A percentile compares a stretch with the other conserved stretches of the same genome.
Evolutionary conservation across 1,139 yeast species (phyloP).

Genomic region (Kurtzmaniella quercitrusa): DNA sequence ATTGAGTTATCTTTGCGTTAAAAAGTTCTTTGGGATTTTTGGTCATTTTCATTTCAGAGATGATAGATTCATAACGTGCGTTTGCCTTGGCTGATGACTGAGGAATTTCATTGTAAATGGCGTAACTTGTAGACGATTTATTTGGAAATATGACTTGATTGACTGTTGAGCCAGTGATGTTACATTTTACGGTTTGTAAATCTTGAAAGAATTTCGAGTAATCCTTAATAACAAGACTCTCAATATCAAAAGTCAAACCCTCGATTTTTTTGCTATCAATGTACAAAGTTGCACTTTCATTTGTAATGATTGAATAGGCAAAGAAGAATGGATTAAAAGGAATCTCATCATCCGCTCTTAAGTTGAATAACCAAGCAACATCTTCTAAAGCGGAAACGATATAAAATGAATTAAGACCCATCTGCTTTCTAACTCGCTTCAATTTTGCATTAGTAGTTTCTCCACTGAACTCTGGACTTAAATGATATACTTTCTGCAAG

Average conservation of each 20-base stretch:
- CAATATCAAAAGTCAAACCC: slow-evolving; percentile 16
- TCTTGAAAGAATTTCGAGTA: slow-evolving; percentile 32
- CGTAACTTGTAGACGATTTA: slow-evolving; percentile 29
- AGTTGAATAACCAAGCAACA: slow-evolving; percentile 52
- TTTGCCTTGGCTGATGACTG: slow-evolving; percentile 23
- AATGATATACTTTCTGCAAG: slow-evolving; percentile 33
- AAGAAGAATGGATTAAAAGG: slow-evolving; percentile 52
- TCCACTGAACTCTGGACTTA: slow-evolving; percentile 42
- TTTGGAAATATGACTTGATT: slow-evolving; percentile 29
- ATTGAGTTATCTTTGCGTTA: slow-evolving; percentile 40
- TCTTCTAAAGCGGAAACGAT: slow-evolving; percentile 48
- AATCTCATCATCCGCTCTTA: slow-evolving; percentile 42
- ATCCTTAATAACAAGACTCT: slow-evolving; percentile 25
- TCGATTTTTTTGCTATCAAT: slow-evolving; percentile 33
- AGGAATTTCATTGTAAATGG: slow-evolving; percentile 29
- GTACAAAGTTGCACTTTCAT: slow-evolving; percentile 29
- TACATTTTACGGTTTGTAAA: slow-evolving; percentile 19
- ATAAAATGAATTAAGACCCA: slow-evolving; percentile 23
- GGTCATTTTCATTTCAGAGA: slow-evolving; percentile 32
- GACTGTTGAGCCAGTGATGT: slow-evolving; percentile 14
- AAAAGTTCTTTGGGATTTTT: slow-evolving; percentile 37
- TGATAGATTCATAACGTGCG: slow-evolving; percentile 27
- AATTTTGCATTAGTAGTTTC: slow-evolving; percentile 34
- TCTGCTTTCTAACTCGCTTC: slow-evolving; percentile 21
- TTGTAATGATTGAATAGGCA: slow-evolving; percentile 38